Base-by-base conservation (phyloP, 2,329 filamentous ascomycete genomes). In the Beauveria caledonica region DNA sequence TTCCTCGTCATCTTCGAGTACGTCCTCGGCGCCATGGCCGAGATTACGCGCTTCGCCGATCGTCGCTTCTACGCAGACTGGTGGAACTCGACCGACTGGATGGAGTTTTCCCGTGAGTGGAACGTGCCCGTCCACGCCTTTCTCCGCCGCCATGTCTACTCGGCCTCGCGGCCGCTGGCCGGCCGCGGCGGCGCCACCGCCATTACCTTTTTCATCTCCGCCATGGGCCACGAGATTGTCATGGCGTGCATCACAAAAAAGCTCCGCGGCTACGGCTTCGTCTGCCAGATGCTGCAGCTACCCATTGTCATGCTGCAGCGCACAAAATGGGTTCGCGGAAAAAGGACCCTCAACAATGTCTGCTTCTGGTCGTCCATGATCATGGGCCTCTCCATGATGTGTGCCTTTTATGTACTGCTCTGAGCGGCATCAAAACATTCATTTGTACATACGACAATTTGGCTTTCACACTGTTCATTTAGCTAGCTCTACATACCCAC, bases 1-100 rank as follows among this genome's bases (percentile, higher is more conserved):
- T 99, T 99, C 78, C 86, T 99, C 62, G 92, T 97, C 73, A 97
- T 97, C 68, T 99, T 97, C 73, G 94, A 99, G 73, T 99, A 97
- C 73, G 83, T 96, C 11, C 84, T 97, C 39, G 94, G 93, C 61
- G 92, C 92, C 52, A 96, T 95, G 69, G 94, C 92, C 15, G 94
- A 99, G 73, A 89, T 97, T 66, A 96, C 92, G 19, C 83, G 87
- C 67, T 97, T 97, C 72, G 93, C 88, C 57, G 94, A 97, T 73
- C 86, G 93, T 45, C 90, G 94, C 73, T 97, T 97, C 77, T 99
- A 97, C 77, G 80, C 80, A 55, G 85, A 88, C 76, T 87, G 85
- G 84, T 87, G 86, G 86, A 88, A 88, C 74, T 86, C 82, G 66
- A 89, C 87, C 66, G 89, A 93, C 78, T 94, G 91, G 92, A 88